Conservation (phyloP, 768 basidiomycete species). For the Pholiota conissans region DNA sequence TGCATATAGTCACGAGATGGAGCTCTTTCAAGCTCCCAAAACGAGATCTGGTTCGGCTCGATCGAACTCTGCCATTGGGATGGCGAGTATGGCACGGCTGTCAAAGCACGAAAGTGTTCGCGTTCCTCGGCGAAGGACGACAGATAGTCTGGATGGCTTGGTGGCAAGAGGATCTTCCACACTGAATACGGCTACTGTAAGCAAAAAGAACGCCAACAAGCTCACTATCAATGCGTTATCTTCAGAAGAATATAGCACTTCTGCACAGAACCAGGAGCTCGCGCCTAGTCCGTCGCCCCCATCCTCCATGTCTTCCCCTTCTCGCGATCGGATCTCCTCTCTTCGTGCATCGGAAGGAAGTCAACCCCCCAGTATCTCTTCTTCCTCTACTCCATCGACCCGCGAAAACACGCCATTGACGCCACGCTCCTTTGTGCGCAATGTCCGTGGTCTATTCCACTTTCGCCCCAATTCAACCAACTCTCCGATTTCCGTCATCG, state of each 20-base stretch:
- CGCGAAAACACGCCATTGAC: slow-evolving; percentile 27
- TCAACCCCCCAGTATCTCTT: slow-evolving; percentile 2
- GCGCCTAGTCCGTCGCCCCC: slow-evolving; percentile 32
- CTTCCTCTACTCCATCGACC: neutral
- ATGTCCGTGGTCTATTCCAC: slow-evolving; percentile 60
- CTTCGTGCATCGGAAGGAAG: slow-evolving; percentile 6
- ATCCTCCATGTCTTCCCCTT: slow-evolving; percentile 35
- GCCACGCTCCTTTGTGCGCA: slow-evolving; percentile 57
- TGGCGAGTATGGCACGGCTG: slow-evolving; percentile 62
- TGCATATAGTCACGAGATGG: slow-evolving; percentile 61
- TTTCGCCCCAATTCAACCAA: slow-evolving; percentile 45
- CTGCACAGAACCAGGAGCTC: slow-evolving; percentile 8
- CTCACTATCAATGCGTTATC: slow-evolving; percentile 35
- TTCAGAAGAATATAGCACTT: slow-evolving; percentile 22
- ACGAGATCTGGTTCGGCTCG: slow-evolving; percentile 46
- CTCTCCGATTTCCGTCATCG: slow-evolving; percentile 23
- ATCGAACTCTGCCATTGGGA: slow-evolving; percentile 59
- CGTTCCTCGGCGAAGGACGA: slow-evolving; percentile 58
- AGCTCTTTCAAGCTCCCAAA: slow-evolving; percentile 45
- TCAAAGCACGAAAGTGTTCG: slow-evolving; percentile 71
- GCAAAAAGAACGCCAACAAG: slow-evolving; percentile 32
- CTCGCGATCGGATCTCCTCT: slow-evolving; percentile 10
- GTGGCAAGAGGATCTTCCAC: slow-evolving; percentile 22
- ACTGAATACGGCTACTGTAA: slow-evolving; percentile 19
- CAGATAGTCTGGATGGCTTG: slow-evolving; percentile 32